Evolutionary conservation across 495 filamentous ascomycete species (phyloP).

Genomic region (Entonaema liquescens): DNA sequence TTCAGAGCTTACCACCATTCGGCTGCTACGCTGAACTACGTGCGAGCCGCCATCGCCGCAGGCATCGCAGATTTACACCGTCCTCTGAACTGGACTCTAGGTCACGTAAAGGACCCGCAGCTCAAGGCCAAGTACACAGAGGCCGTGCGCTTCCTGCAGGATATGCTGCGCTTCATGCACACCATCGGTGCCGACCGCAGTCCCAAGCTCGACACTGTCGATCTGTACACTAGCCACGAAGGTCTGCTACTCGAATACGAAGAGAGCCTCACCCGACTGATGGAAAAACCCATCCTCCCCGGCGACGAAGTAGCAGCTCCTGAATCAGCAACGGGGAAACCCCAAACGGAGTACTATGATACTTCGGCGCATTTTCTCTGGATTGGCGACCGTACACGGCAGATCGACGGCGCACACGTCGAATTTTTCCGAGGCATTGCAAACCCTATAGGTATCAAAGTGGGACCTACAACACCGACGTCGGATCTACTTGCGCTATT

Average conservation of each 20-base stretch:
- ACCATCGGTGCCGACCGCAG: slow-evolving; percentile 90
- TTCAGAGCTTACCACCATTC: slow-evolving; percentile 91
- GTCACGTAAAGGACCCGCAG: slow-evolving; percentile 85
- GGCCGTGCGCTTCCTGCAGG: slow-evolving; percentile 85
- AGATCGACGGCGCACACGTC: slow-evolving; percentile 89
- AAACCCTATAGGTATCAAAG: slow-evolving; percentile 96
- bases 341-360: slow-evolving; percentile 71
- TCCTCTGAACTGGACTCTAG: slow-evolving; percentile 92
- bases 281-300: slow-evolving; percentile 66
- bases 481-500: slow-evolving; percentile 79
- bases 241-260: slow-evolving; percentile 96
- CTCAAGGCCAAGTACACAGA: slow-evolving; percentile 84
- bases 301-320: slow-evolving; percentile 19
- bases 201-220: slow-evolving; percentile 88
- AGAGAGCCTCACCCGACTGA: slow-evolving; percentile 77
- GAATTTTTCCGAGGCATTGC: slow-evolving; percentile 97
- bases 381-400: slow-evolving; percentile 96
- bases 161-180: slow-evolving; percentile 93
- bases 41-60: slow-evolving; percentile 81
- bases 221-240: slow-evolving; percentile 95
- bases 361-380: slow-evolving; percentile 98
- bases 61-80: slow-evolving; percentile 94
- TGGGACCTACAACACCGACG: slow-evolving; percentile 82
- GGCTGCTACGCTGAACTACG: slow-evolving; percentile 89
- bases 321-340: slow-evolving; percentile 16